Conservation (phyloP, 805 yeast genomes). For the Candida methanosorbosa region DNA sequence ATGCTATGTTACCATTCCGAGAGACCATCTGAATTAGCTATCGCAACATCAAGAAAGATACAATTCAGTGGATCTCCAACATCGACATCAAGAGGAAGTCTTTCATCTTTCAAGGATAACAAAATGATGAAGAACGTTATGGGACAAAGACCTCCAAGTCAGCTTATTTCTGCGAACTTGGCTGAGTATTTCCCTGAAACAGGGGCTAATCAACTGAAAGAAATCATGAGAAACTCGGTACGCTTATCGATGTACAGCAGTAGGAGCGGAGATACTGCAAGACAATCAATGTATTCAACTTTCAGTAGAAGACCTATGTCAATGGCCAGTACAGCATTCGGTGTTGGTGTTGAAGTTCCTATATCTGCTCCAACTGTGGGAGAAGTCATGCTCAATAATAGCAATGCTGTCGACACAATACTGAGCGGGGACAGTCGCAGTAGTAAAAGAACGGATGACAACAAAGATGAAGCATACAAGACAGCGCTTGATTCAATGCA, state of each 20-base stretch:
- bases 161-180: conserved; percentile 79
- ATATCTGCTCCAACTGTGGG: conserved; percentile 46
- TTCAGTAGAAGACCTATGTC: conserved; percentile 14
- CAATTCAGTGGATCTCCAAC: neutral
- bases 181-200: conserved; percentile 90
- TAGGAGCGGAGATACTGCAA: conserved; percentile 6
- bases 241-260: conserved; percentile 50
- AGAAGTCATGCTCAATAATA: conserved; percentile 48
- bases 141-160: conserved; percentile 92
- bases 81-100: too few relatives aligned
- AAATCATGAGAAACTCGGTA: conserved; percentile 78
- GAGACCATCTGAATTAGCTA: conserved; percentile 53
- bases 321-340: conserved; percentile 17
- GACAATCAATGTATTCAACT: conserved; percentile 17
- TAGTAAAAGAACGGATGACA: neutral
- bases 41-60: conserved; percentile 40
- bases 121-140: conserved; percentile 38
- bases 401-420: conserved; percentile 43
- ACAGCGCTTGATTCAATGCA: neutral
- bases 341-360: conserved; percentile 20
- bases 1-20: conserved; percentile 60
- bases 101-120: neutral
- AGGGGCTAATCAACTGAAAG: conserved; percentile 58
- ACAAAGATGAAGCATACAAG: neutral
- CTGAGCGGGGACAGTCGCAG: conserved; percentile 2